phyloP scores from a whole-genome alignment of 2,329 filamentous ascomycete genomes.

The Aaosphaeria pasadenensis region DNA sequence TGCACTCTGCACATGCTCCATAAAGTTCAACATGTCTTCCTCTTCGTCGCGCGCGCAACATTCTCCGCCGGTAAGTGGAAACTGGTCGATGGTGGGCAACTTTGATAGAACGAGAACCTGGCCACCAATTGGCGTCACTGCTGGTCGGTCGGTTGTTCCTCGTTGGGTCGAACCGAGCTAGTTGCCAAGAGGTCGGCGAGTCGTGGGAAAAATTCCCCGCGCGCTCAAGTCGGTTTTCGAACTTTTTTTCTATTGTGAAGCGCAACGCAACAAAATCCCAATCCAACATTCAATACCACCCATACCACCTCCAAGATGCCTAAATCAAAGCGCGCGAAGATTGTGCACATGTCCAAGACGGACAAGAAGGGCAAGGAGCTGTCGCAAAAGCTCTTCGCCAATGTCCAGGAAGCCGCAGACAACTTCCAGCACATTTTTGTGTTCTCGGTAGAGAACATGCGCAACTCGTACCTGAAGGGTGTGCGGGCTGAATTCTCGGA shows the following conservation, averaged over 20 bases:
- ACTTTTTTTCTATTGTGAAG: slow-evolving; percentile 22
- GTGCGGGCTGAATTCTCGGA: slow-evolving; percentile 82
- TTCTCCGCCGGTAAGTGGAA: slow-evolving; percentile 5
- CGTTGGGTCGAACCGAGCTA: slow-evolving; percentile 17
- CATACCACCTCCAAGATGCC: slow-evolving; percentile 64
- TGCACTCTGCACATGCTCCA: slow-evolving; percentile 92
- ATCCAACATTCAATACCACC: background rate
- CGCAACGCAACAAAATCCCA: background rate
- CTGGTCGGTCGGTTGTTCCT: too few relatives aligned
- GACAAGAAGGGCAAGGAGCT: slow-evolving; percentile 91
- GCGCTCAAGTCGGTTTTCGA: slow-evolving; percentile 15
- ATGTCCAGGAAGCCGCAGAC: slow-evolving; percentile 80
- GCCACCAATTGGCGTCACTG: too few relatives aligned
- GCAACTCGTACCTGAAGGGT: slow-evolving; percentile 92
- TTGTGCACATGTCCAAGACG: slow-evolving; percentile 88
- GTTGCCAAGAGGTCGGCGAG: slow-evolving; percentile 21
- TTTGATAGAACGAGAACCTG: too few relatives aligned
- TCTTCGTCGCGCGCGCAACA: slow-evolving; percentile 22
- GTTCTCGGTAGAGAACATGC: slow-evolving; percentile 94
- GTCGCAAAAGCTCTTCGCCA: slow-evolving; percentile 81
- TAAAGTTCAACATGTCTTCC: slow-evolving; percentile 82
- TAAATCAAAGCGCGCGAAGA: slow-evolving; percentile 88
- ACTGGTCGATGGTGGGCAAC: too few relatives aligned
- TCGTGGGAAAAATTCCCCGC: slow-evolving; percentile 33
- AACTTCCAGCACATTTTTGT: slow-evolving; percentile 90